phyloP scores from a whole-genome alignment of 2,329 filamentous ascomycete species.

The Taxawa tesnikishii region DNA sequence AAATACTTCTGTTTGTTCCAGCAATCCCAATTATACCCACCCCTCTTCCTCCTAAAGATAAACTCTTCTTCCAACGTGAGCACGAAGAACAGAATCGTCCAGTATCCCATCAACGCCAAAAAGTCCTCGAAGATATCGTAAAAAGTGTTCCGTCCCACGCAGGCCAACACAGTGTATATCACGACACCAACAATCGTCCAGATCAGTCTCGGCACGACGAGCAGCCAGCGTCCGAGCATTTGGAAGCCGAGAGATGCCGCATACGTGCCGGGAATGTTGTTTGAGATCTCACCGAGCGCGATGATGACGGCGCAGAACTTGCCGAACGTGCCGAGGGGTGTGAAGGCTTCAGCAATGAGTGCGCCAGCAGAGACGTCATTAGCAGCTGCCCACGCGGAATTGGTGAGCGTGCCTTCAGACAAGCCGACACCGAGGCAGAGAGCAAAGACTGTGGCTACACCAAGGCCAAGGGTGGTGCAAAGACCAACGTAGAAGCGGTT shows the following conservation, averaged over 20 bases:
- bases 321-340: constrained; percentile 48
- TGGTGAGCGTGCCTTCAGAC: constrained; percentile 41
- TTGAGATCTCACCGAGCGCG: constrained; percentile 52
- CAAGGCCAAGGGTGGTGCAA: constrained; percentile 45
- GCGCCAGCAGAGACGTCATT: constrained; percentile 49
- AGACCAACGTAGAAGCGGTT: constrained; percentile 41
- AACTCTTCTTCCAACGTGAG: constrained; percentile 51
- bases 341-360: constrained; percentile 51
- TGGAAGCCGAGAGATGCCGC: constrained; percentile 56
- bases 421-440: constrained; percentile 52
- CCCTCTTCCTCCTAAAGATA: constrained; percentile 41
- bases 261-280: constrained; percentile 54
- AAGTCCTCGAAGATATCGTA: constrained; percentile 58
- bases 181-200: constrained; percentile 53
- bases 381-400: constrained; percentile 43
- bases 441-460: constrained; percentile 46
- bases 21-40: constrained; percentile 45
- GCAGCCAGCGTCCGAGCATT: constrained; percentile 47
- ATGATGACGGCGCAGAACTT: constrained; percentile 55
- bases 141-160: constrained; percentile 48
- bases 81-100: constrained; percentile 52
- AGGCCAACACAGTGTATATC: constrained; percentile 51
- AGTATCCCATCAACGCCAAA: constrained; percentile 59
- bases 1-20: constrained; percentile 50
- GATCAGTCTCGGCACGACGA: constrained; percentile 47